These are phyloP conservation scores for Kockiozyma suomiensis DNA, from an alignment of 805 yeast genomes.

Conservation along the genomic window DNA sequence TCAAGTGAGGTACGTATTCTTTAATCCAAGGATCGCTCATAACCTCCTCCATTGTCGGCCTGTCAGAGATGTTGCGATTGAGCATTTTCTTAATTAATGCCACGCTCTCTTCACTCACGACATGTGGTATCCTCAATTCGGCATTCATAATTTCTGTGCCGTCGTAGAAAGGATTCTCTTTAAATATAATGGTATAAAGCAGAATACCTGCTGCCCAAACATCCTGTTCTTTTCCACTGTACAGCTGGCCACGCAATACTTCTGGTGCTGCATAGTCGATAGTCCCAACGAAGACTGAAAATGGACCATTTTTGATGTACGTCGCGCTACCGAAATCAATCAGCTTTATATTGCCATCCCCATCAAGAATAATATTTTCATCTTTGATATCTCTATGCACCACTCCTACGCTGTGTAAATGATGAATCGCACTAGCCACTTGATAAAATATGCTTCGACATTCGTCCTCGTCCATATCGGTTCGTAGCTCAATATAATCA, in stretches of 20 bases:
- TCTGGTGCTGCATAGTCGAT: slow-evolving; percentile 98
- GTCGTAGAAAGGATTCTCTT: slow-evolving; percentile 93
- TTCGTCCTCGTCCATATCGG: slow-evolving; percentile 77
- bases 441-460: slow-evolving; percentile 78
- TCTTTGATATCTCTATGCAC: slow-evolving; percentile 95
- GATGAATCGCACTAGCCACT: slow-evolving; percentile 74
- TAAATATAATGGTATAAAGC: slow-evolving; percentile 83
- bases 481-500: slow-evolving; percentile 84
- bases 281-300: slow-evolving; percentile 96
- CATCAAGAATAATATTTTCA: slow-evolving; percentile 88
- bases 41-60: slow-evolving; percentile 78
- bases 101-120: slow-evolving; percentile 62
- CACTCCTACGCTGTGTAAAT: slow-evolving; percentile 81
- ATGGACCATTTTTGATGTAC: slow-evolving; percentile 85
- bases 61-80: slow-evolving; percentile 61
- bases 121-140: slow-evolving; percentile 68
- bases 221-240: slow-evolving; percentile 93
- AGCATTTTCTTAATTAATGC: slow-evolving; percentile 66
- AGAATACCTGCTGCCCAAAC: slow-evolving; percentile 96
- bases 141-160: slow-evolving; percentile 96
- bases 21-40: slow-evolving; percentile 70
- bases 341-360: slow-evolving; percentile 70
- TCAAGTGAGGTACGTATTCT: slow-evolving; percentile 1
- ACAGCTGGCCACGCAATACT: slow-evolving; percentile 83
- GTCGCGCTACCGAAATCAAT: slow-evolving; percentile 98